Percentiles rank a stretch among this genome's conserved stretches.
Conservation (phyloP, 257 asterid genomes). For the Petunia secreta region DNA sequence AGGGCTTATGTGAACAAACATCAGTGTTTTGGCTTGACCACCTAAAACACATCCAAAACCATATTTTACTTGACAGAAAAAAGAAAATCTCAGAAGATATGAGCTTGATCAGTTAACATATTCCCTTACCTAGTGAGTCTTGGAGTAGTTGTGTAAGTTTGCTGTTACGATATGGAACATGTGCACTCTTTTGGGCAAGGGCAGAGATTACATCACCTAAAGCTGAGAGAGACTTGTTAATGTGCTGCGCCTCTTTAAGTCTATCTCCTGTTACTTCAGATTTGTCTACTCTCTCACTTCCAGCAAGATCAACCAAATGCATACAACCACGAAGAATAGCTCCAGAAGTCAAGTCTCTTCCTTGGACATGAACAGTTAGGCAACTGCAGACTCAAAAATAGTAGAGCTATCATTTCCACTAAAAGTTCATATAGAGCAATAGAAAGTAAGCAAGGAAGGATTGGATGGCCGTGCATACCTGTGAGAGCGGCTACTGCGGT, state of each 20-base stretch:
- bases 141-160: constrained; percentile 97
- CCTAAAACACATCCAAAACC: constrained; percentile 45
- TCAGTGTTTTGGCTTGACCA: constrained; percentile 96
- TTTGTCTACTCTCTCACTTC: constrained; percentile 99
- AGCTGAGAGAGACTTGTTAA: constrained; percentile 91
- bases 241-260: constrained; percentile 97
- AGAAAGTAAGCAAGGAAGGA: constrained; percentile 11
- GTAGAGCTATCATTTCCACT: constrained; percentile 20
- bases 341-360: constrained; percentile 87
- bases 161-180: constrained; percentile 93
- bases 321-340: constrained; percentile 82
- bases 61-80: constrained; percentile 21
- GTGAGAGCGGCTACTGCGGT: constrained; percentile 98
- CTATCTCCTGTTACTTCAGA: constrained; percentile 98
- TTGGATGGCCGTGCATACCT: constrained; percentile 45
- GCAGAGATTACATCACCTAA: constrained; percentile 96
- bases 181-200: constrained; percentile 86
- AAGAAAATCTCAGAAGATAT: constrained; percentile 3
- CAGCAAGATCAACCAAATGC: constrained; percentile 99
- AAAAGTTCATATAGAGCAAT: background rate
- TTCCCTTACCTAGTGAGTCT: constrained; percentile 93
- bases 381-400: constrained; percentile 55
- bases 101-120: background rate
- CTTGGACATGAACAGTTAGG: constrained; percentile 94
- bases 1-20: constrained; percentile 97